Base-by-base conservation (phyloP, 345 rosid species). In the Linum trigynum region DNA sequence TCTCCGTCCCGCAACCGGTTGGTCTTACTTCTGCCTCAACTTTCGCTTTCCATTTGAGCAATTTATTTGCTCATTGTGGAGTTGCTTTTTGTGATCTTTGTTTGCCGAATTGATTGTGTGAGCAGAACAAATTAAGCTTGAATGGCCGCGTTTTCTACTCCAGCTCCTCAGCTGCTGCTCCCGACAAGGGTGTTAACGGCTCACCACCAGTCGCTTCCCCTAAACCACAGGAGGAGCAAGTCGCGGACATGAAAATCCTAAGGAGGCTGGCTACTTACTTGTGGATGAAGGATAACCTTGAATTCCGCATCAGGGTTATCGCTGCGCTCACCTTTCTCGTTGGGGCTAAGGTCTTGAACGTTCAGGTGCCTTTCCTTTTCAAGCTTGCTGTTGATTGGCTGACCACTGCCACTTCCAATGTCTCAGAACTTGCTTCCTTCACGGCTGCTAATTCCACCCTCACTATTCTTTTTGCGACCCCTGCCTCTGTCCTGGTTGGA, bases 321-420 rank as follows among this genome's bases (percentile, higher is more conserved):
- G 61, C 86, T 42, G 99, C 99, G 2, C 75, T 91, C 75, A 92
- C 82, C 2, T 88, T 94, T 72, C 86, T 94, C 8, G 91, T 94
- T 7, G 95, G 92, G 9, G 97, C 97, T 63, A 90, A 94, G 79
- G 86, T 88, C 42, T 75, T 85, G 76, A 91, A 94, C 61, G 96
- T 94, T 15, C 99, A 91, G 75, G 99, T 94, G 23, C 97, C 97
- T 64, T 94, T 90, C 76, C 85, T 94, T 39, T 94, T 94, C 75
- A 91, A 90, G 78, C 78, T 84, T 12, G 97, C 99, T 61, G 91
- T 95, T 74, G 97, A 91, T 78, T 91, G 97, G 92, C 73, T 95
- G 70, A 84, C 79, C 68, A 67, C 82, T 36, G 83, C 91, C 36
- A 71, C 87, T 4, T 84, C 84, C 40, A 82, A 73, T 16, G 83